Conservation (phyloP, 2,329 filamentous ascomycete genomes). For the Stromatinia cepivora region DNA sequence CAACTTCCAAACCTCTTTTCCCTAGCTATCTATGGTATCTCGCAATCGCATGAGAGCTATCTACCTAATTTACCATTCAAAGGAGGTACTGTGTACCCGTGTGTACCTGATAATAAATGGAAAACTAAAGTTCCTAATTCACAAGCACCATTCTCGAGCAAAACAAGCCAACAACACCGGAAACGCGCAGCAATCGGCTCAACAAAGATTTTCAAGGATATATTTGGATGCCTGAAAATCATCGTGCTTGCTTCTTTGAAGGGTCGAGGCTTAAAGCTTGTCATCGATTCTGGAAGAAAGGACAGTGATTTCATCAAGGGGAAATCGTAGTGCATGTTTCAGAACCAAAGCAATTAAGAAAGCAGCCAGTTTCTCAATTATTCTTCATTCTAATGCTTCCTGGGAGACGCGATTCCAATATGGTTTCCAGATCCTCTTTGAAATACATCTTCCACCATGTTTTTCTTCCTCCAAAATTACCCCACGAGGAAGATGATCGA, state of each 20-base stretch:
- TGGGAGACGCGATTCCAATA: not conserved
- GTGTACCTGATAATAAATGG: not conserved
- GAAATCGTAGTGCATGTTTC: not conserved
- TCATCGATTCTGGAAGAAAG: too few species aligned
- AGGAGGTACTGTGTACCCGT: not conserved
- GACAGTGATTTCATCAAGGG: not conserved
- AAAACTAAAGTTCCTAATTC: not conserved
- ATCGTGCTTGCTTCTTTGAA: not conserved
- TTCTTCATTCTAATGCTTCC: too few species aligned
- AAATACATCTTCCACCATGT: constrained; percentile 48
- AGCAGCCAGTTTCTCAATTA: not conserved
- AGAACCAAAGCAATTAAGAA: not conserved
- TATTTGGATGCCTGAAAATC: too few species aligned
- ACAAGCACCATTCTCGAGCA: not conserved
- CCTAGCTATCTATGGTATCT: too few species aligned
- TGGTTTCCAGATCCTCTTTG: not conserved
- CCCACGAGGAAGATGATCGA: constrained; percentile 42
- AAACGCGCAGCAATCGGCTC: not conserved
- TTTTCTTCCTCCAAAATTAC: constrained; percentile 51
- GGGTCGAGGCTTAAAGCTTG: not conserved
- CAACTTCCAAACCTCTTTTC: not conserved
- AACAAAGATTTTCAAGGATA: too few species aligned
- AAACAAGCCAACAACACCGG: not conserved
- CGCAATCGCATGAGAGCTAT: not conserved
- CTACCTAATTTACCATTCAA: too few species aligned